These are phyloP conservation scores for Coemansia sp. DNA, from an alignment of 192 early-diverging fungal species.

Conservation along the genomic window DNA sequence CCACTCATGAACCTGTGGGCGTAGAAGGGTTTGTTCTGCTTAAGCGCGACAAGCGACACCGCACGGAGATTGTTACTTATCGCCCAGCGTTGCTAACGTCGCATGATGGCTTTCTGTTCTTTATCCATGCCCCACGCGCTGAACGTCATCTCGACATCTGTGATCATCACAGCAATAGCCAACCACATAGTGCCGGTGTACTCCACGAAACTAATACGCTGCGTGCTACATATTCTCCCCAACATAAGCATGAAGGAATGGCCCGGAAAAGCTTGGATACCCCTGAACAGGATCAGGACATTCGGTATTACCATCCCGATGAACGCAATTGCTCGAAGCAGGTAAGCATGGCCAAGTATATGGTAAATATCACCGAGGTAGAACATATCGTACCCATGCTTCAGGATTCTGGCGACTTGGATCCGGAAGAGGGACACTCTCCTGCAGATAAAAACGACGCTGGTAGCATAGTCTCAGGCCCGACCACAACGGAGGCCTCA, in stretches of 20 bases:
- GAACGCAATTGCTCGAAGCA: conserved; percentile 30
- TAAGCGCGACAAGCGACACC: conserved; percentile 30
- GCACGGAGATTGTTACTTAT: conserved; percentile 26
- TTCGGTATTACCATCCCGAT: conserved; percentile 33
- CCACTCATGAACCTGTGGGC: conserved; percentile 28
- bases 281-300: background rate
- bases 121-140: conserved; percentile 39
- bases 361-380: conserved; percentile 41
- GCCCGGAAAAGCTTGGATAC: background rate
- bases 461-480: background rate
- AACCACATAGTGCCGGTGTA: background rate
- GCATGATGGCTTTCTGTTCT: conserved; percentile 39
- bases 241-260: background rate
- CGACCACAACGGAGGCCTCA: background rate
- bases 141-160: conserved; percentile 31
- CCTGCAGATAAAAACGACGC: background rate
- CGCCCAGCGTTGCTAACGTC: conserved; percentile 34
- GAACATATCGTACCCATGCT: conserved; percentile 29
- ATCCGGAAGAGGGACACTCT: background rate
- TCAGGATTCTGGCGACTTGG: conserved; percentile 13
- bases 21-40: conserved; percentile 49
- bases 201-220: background rate
- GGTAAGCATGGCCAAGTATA: conserved; percentile 44
- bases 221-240: background rate
- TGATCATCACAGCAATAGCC: conserved; percentile 3